A percentile compares a stretch with the other conserved stretches of the same genome.
Conservation (phyloP, 1,284 basidiomycete genomes). For the Marasmius sp. region DNA sequence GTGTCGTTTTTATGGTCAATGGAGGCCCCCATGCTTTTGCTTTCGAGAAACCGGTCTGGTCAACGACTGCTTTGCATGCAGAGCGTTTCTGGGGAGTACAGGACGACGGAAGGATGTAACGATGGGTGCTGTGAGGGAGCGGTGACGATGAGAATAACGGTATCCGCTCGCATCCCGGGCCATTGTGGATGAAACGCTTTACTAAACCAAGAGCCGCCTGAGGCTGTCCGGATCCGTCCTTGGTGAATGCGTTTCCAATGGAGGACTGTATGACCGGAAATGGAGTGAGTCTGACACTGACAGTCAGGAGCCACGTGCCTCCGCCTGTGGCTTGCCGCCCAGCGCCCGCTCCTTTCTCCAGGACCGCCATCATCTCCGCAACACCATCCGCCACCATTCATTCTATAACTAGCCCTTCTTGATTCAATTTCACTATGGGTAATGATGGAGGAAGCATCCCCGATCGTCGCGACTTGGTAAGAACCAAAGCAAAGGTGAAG, state of each 20-base stretch:
- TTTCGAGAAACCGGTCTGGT: neutral
- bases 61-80: neutral
- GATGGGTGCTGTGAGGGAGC: too few species aligned
- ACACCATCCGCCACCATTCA: neutral
- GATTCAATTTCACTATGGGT: slow-evolving; percentile 52
- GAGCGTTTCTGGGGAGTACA: too few species aligned
- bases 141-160: too few species aligned
- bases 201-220: too few species aligned
- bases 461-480: slow-evolving; percentile 78
- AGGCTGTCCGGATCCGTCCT: too few species aligned
- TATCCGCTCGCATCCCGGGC: too few species aligned
- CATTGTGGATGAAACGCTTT: too few species aligned
- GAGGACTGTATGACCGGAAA: too few species aligned
- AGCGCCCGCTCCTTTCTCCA: neutral
- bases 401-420: neutral
- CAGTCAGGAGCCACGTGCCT: neutral
- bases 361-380: neutral
- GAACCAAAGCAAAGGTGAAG: slow-evolving; percentile 66
- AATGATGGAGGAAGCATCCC: slow-evolving; percentile 88
- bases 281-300: neutral
- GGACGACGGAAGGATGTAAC: too few species aligned
- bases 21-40: neutral
- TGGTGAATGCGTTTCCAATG: too few species aligned
- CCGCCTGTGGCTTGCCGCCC: neutral
- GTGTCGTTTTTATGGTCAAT: neutral